Evolutionary conservation across 139 green algal genomes (phyloP).

Genomic region (Chlamydomonas schloesseri): DNA sequence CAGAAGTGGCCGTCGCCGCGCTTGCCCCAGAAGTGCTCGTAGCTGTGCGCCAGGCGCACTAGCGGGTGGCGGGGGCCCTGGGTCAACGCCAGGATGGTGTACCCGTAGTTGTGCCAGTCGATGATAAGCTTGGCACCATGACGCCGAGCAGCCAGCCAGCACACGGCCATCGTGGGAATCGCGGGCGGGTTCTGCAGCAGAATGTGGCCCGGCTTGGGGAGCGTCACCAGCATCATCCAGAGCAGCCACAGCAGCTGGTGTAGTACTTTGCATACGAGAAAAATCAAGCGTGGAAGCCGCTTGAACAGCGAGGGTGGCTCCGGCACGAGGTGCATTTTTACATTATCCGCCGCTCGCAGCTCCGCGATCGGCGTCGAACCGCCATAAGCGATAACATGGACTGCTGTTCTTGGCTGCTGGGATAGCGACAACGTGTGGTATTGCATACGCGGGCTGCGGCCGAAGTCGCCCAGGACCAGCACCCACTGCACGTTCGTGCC

Average conservation of each 20-base stretch:
- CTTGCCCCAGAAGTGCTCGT: slow-evolving; percentile 76
- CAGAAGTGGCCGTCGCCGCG: slow-evolving; percentile 71
- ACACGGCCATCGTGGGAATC: slow-evolving; percentile 87
- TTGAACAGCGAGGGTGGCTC: slow-evolving; percentile 38
- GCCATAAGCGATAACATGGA: slow-evolving; percentile 75
- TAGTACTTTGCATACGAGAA: slow-evolving; percentile 78
- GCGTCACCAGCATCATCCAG: slow-evolving; percentile 68
- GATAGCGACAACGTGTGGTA: slow-evolving; percentile 92
- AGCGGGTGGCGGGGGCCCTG: slow-evolving; percentile 67
- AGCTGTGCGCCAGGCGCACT: slow-evolving; percentile 45
- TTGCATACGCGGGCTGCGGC: slow-evolving; percentile 95
- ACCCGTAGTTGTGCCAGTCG: slow-evolving; percentile 98
- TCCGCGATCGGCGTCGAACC: slow-evolving; percentile 64
- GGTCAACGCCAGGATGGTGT: slow-evolving; percentile 89
- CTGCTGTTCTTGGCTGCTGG: slow-evolving; percentile 65
- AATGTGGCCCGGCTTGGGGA: slow-evolving; percentile 70
- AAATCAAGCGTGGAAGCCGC: slow-evolving; percentile 66
- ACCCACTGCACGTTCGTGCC: slow-evolving; percentile 73
- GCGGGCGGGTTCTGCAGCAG: slow-evolving; percentile 92
- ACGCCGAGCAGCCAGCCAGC: slow-evolving; percentile 71
- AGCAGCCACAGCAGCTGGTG: slow-evolving; percentile 73
- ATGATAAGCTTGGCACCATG: slow-evolving; percentile 80
- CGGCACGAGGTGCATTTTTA: slow-evolving; percentile 53
- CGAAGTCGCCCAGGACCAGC: slow-evolving; percentile 96
- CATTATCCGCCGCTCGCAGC: slow-evolving; percentile 49